A percentile compares a stretch with the other conserved stretches of the same genome.
phyloP scores from a whole-genome alignment of 371 early-diverging fungal genomes.

The Basidiobolus meristosporus region DNA sequence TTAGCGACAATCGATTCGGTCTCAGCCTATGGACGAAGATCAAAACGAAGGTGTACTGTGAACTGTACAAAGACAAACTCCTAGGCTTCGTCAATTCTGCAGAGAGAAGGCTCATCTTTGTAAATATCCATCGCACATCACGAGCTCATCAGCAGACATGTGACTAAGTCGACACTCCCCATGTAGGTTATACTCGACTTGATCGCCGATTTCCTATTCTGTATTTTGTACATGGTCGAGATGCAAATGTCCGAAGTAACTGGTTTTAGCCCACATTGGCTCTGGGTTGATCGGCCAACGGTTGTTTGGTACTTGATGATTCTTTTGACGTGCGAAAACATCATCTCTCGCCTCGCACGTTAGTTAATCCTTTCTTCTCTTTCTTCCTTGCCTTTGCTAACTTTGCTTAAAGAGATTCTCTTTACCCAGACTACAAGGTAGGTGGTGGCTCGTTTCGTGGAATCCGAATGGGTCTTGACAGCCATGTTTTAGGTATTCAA shows the following conservation, averaged over 20 bases:
- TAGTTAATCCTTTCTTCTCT: constrained; percentile 6
- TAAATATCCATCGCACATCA: too few relatives aligned
- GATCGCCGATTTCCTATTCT: constrained; percentile 33
- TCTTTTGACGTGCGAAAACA: constrained; percentile 7
- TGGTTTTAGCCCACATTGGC: constrained; percentile 23
- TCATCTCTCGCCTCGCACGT: constrained; percentile 8
- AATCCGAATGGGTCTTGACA: too few relatives aligned
- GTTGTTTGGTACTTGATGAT: constrained; percentile 20
- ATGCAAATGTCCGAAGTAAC: constrained; percentile 27
- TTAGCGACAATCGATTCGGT: too few relatives aligned
- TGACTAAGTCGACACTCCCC: too few relatives aligned
- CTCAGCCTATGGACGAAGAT: too few relatives aligned
- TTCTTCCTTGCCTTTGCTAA: constrained; percentile 9
- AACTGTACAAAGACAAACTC: too few relatives aligned
- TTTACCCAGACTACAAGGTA: constrained; percentile 2
- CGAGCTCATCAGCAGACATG: too few relatives aligned
- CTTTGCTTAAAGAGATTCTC: constrained; percentile 10
- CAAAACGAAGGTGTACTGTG: too few relatives aligned
- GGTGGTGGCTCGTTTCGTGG: constrained; percentile 4
- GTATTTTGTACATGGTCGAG: constrained; percentile 40
- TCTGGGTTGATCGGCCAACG: constrained; percentile 31
- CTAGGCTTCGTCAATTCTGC: too few relatives aligned
- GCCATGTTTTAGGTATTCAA: too few relatives aligned
- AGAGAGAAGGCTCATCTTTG: too few relatives aligned
- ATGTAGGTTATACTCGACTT: constrained; percentile 31